Evolutionary conservation across 805 yeast genomes (phyloP), one percentile per base, ranked within the genome.

Genomic region (Candida loeiensis): DNA sequence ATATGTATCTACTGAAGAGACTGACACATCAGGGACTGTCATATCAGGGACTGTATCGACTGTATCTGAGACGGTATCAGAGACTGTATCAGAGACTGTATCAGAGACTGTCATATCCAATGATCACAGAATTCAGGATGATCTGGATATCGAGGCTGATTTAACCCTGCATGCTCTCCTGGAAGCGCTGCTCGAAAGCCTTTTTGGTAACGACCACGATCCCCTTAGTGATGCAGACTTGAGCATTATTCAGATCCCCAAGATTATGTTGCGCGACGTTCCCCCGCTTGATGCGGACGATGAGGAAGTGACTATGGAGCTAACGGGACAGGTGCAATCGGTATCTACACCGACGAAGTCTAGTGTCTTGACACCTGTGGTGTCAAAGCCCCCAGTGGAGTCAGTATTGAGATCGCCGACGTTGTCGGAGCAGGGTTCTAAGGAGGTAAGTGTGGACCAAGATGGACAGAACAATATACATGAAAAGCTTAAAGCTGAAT

Each of bases 231-330:
- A 11, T 11, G 16, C 32, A 2, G 42, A 39, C 12, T 21, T 39
- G 18, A 39, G 42, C 27, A 37, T 37, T 9, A 31, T 39, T 4
- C 37, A 39, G n/a, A 14, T 39, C 9, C 37, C 42, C 9, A 39
- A 27, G 14, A 16, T 33, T 1, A 15, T 33, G n/a, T 19, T 37
- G 15, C 28, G 34, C 12, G 34, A 39, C 16, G 34, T 32, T 2
- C 25, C 40, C 9, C 34, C 35, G 11, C 15, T 39, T 15, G 21
- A 16, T 24, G n/a, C 17, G 15, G 34, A 37, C 14, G 44, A 35
- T 5, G 37, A 37, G 21, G 48, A 43, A 35, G 38, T 44, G 9
- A 47, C 50, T 4, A 53, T 56, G 57, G 56, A 56, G 21, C 29
- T 54, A n/a, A 46, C 42, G 21, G 15, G 17, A 4, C 31, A 27